These are phyloP conservation scores for Leishmania arabica DNA, from an alignment of 208 protist genomes.

Conservation along the genomic window DNA sequence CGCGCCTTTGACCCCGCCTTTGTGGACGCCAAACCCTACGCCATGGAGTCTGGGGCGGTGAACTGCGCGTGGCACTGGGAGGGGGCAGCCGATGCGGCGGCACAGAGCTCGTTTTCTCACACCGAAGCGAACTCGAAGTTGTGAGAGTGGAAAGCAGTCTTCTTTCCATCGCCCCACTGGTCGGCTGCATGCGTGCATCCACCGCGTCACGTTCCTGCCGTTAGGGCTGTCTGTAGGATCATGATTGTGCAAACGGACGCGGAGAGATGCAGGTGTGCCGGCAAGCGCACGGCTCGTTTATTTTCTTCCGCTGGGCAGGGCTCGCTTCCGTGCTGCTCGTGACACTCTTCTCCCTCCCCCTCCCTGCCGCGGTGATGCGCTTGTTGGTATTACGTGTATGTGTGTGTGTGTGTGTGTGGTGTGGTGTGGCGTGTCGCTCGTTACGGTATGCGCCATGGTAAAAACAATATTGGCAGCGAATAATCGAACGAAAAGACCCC, in stretches of 20 bases:
- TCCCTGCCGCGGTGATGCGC: background rate
- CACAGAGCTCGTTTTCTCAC: background rate
- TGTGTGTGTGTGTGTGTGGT: background rate
- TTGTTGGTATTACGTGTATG: background rate
- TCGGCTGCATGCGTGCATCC: background rate
- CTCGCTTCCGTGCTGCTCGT: background rate
- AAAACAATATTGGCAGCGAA: background rate
- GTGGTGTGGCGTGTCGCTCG: background rate
- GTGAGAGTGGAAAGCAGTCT: background rate
- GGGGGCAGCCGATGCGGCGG: background rate
- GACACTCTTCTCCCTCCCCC: background rate
- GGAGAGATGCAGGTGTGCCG: background rate
- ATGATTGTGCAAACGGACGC: background rate
- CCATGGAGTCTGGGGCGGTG: slow-evolving; percentile 66
- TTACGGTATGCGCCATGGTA: background rate
- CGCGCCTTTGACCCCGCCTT: slow-evolving; percentile 70
- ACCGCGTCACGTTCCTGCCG: background rate
- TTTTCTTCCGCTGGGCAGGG: no score
- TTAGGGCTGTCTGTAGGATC: background rate
- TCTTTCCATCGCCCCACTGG: background rate
- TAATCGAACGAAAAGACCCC: background rate
- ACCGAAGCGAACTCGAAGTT: background rate
- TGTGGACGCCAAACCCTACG: slow-evolving; percentile 61
- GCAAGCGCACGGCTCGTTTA: background rate
- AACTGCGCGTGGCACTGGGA: slow-evolving; percentile 79